Evolutionary conservation across 331 rosid genomes (phyloP).

Genomic region (Phaseolus coccineus): DNA sequence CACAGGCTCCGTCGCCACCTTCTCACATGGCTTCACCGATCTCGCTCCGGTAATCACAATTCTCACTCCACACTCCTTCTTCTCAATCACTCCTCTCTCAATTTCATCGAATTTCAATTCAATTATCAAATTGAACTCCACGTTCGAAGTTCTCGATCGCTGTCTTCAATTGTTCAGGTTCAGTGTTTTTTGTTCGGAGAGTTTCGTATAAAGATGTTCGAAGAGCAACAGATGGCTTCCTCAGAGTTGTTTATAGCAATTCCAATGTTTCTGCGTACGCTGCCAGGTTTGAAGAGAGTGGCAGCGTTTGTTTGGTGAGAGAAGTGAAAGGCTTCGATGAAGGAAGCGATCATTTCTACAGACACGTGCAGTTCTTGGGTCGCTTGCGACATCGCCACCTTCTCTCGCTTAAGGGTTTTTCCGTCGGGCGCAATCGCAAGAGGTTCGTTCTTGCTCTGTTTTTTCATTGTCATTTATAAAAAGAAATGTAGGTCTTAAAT

Average conservation of each 20-base stretch:
- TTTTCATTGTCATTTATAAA: background rate
- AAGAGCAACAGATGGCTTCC: conserved; percentile 83
- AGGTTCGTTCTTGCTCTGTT: conserved; percentile 55
- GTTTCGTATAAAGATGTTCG: conserved; percentile 73
- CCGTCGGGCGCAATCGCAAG: conserved; percentile 63
- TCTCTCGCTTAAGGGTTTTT: conserved; percentile 83
- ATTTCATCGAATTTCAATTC: background rate
- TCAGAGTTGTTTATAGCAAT: conserved; percentile 63
- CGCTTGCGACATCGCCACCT: conserved; percentile 95
- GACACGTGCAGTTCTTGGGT: conserved; percentile 79
- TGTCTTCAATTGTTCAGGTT: conserved; percentile 60
- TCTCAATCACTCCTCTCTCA: background rate
- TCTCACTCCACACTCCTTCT: background rate
- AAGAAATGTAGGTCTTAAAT: background rate
- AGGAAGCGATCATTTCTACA: conserved; percentile 59
- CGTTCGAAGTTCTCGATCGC: background rate
- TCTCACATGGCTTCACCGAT: conserved; percentile 82
- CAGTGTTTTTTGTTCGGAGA: conserved; percentile 61
- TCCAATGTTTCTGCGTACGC: conserved; percentile 68
- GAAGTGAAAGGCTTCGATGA: conserved; percentile 64
- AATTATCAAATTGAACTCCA: background rate
- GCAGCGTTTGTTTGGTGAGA: conserved; percentile 71
- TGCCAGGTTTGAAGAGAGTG: conserved; percentile 74
- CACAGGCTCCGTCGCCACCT: conserved; percentile 74
- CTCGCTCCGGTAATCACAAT: conserved; percentile 69